phyloP scores from a whole-genome alignment of 139 green algal species.

The Ettlia oleoabundans region DNA sequence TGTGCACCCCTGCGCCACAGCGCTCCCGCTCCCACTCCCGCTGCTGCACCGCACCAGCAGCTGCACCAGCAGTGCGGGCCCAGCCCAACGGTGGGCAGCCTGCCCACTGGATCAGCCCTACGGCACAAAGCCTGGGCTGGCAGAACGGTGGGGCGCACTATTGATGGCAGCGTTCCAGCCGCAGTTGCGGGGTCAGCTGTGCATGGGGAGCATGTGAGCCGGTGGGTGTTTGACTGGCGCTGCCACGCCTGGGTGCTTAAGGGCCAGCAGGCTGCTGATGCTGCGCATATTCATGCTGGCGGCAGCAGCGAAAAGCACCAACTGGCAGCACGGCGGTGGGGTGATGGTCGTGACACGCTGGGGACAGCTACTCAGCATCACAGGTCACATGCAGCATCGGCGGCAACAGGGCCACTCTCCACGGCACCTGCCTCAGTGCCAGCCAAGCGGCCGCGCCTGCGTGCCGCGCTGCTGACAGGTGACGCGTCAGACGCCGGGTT shows the following conservation, averaged over 20 bases:
- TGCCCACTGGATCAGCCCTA: background rate
- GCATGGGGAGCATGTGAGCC: background rate
- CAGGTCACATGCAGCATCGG: no score
- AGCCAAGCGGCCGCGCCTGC: conserved; percentile 24
- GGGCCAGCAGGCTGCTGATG: background rate
- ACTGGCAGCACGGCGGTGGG: conserved; percentile 46
- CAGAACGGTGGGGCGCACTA: background rate
- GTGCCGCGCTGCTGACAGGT: background rate
- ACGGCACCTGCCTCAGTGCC: background rate
- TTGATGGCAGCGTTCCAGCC: background rate
- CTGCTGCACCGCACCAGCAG: no score
- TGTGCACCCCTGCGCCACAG: conserved; percentile 7
- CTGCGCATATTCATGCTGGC: background rate
- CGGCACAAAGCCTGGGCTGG: background rate
- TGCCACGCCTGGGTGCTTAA: background rate
- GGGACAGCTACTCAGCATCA: background rate
- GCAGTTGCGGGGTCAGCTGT: background rate
- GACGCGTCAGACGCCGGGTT: conserved; percentile 58
- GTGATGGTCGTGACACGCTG: conserved; percentile 40
- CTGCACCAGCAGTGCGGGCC: background rate
- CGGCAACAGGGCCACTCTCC: no score
- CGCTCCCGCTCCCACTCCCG: background rate
- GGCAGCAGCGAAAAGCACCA: conserved; percentile 22
- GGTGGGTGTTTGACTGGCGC: conserved; percentile 28
- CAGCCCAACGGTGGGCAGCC: background rate